phyloP scores from a whole-genome alignment of 2,329 filamentous ascomycete genomes.

The Talaromyces sp. region DNA sequence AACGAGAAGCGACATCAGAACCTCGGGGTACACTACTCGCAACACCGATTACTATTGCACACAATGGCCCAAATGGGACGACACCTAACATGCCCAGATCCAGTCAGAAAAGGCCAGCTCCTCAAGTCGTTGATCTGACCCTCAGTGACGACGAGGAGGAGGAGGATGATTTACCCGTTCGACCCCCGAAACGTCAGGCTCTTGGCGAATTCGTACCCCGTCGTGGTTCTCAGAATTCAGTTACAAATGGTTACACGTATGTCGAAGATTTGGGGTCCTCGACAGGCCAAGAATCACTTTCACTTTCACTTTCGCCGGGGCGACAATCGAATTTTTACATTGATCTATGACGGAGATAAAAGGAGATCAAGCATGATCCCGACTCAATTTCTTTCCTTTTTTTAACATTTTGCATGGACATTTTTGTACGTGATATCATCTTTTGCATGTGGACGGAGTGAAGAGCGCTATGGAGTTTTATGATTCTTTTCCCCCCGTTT shows the following conservation, averaged over 20 bases:
- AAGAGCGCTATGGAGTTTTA: background rate
- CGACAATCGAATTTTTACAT: slow-evolving; percentile 9
- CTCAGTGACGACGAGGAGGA: slow-evolving; percentile 51
- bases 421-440: background rate
- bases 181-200: slow-evolving; percentile 32
- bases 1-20: slow-evolving; percentile 28
- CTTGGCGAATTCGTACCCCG: slow-evolving; percentile 22
- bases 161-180: slow-evolving; percentile 30
- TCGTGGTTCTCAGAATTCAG: slow-evolving; percentile 20
- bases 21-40: slow-evolving; percentile 25
- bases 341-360: slow-evolving; percentile 3
- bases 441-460: background rate
- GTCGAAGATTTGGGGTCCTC: slow-evolving; percentile 5
- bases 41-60: slow-evolving; percentile 33
- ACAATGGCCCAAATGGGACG: slow-evolving; percentile 11
- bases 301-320: slow-evolving; percentile 11
- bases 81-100: slow-evolving; percentile 18
- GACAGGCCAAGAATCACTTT: slow-evolving; percentile 10
- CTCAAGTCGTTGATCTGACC: slow-evolving; percentile 52
- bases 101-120: slow-evolving; percentile 44
- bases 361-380: background rate
- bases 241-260: slow-evolving; percentile 11
- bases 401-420: background rate
- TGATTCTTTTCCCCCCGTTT: background rate
- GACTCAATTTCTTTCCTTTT: background rate